Percentiles rank a stretch among this genome's conserved stretches.
phyloP scores from a whole-genome alignment of 768 basidiomycete genomes.

The Hemileccinum impolitum region DNA sequence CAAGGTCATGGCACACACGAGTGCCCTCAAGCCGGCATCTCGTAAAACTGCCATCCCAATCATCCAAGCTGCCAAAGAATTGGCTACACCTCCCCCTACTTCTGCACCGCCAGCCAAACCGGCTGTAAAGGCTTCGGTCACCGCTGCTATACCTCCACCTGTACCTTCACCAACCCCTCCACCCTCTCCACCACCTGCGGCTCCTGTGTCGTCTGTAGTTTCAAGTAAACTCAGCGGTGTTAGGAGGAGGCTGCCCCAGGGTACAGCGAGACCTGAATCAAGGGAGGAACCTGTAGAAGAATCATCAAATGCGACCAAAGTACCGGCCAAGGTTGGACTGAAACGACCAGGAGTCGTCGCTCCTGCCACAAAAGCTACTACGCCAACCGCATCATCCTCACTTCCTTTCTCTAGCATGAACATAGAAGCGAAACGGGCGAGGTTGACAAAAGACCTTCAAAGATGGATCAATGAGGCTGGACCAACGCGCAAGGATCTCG shows the following conservation, averaged over 20 bases:
- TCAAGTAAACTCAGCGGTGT: slow-evolving; percentile 57
- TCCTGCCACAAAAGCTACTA: slow-evolving; percentile 28
- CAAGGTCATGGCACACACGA: slow-evolving; percentile 82
- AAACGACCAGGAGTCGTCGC: slow-evolving; percentile 42
- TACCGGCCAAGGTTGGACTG: slow-evolving; percentile 37
- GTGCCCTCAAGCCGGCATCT: slow-evolving; percentile 88
- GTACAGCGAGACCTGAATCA: slow-evolving; percentile 47
- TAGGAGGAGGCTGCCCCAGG: slow-evolving; percentile 68
- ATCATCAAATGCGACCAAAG: slow-evolving; percentile 27
- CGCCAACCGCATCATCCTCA: slow-evolving; percentile 32
- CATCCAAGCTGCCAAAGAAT: slow-evolving; percentile 76
- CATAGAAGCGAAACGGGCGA: slow-evolving; percentile 51
- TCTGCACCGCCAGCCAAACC: slow-evolving; percentile 31
- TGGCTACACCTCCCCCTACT: slow-evolving; percentile 33
- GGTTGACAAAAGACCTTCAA: slow-evolving; percentile 71
- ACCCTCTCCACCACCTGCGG: slow-evolving; percentile 42
- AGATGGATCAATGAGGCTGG: slow-evolving; percentile 88
- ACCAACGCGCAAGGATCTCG: slow-evolving; percentile 79
- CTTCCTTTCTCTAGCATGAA: slow-evolving; percentile 34
- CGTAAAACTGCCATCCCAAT: slow-evolving; percentile 78
- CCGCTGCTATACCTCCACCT: slow-evolving; percentile 20
- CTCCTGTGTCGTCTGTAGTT: slow-evolving; percentile 26
- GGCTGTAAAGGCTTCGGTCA: slow-evolving; percentile 20
- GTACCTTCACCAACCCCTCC: slow-evolving; percentile 37
- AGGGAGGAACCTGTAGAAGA: slow-evolving; percentile 39